Evolutionary conservation across 305 asterid genomes (phyloP).

Genomic region (Fraxinus latifolia): DNA sequence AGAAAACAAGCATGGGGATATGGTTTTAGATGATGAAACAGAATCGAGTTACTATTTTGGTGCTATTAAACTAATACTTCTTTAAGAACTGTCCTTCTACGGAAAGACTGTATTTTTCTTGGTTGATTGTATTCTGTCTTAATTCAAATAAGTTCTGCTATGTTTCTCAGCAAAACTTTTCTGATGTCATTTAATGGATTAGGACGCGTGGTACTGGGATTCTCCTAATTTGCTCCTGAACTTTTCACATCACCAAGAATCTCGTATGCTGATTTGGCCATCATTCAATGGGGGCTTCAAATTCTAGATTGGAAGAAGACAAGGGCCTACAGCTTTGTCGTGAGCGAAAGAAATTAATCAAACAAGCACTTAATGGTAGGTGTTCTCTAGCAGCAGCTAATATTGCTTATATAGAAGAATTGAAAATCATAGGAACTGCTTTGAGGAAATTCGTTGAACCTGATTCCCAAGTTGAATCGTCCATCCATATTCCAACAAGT

Average conservation of each 20-base stretch:
- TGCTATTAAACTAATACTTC: neutral
- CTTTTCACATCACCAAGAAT: conserved; percentile 10
- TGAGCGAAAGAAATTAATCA: conserved; percentile 84
- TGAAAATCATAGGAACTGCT: conserved; percentile 60
- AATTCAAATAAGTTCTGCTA: neutral
- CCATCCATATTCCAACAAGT: conserved; percentile 41
- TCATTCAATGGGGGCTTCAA: conserved; percentile 73
- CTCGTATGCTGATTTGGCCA: conserved; percentile 23
- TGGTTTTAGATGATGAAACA: conserved; percentile 9
- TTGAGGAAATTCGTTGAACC: conserved; percentile 68
- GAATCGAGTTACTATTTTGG: neutral
- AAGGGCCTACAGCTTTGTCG: conserved; percentile 88
- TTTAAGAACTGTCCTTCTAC: neutral
- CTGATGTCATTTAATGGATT: neutral
- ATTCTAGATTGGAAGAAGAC: conserved; percentile 81
- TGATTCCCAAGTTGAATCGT: conserved; percentile 56
- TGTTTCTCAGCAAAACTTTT: neutral
- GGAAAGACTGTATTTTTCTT: neutral
- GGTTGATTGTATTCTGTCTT: neutral
- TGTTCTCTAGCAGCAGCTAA: conserved; percentile 94
- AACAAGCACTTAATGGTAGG: conserved; percentile 94
- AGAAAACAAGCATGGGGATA: neutral
- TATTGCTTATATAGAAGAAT: conserved; percentile 64
- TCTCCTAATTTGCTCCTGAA: conserved; percentile 3
- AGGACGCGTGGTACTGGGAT: neutral